Conservation (phyloP, 2,329 filamentous ascomycete species). For the Neospermospora avenae region DNA sequence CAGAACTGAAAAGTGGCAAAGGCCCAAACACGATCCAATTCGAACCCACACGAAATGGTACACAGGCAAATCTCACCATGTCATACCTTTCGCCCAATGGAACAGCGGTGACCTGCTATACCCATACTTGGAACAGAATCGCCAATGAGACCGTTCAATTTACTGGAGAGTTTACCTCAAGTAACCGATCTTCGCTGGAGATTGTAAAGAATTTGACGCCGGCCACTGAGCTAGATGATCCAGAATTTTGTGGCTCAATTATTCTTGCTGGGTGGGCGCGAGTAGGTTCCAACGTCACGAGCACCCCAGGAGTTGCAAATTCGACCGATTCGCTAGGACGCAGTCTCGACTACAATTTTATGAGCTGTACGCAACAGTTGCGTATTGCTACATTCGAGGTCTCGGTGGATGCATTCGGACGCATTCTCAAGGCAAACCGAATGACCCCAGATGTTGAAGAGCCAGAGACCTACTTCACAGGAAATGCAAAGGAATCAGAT, state of each 20-base stretch:
- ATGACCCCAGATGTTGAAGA: too few relatives aligned
- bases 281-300: neutral
- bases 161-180: too few relatives aligned
- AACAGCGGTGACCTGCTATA: too few relatives aligned
- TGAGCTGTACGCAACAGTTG: slow-evolving; percentile 39
- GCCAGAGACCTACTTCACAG: too few relatives aligned
- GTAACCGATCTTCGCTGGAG: slow-evolving; percentile 11
- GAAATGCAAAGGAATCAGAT: too few relatives aligned
- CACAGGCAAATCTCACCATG: too few relatives aligned
- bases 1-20: too few relatives aligned
- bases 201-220: slow-evolving; percentile 11
- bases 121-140: too few relatives aligned
- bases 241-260: slow-evolving; percentile 11
- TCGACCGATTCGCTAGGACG: neutral
- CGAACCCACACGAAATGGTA: too few relatives aligned
- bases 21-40: too few relatives aligned
- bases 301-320: neutral
- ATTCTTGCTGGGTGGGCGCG: slow-evolving; percentile 22
- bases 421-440: slow-evolving; percentile 27
- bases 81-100: too few relatives aligned
- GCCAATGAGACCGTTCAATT: too few relatives aligned
- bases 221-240: neutral
- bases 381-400: slow-evolving; percentile 36
- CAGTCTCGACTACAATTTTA: slow-evolving; percentile 20
- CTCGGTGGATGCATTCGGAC: slow-evolving; percentile 34